Conservation (phyloP, 2,329 filamentous ascomycete genomes). For the Purpureocillium takamizusanense region DNA sequence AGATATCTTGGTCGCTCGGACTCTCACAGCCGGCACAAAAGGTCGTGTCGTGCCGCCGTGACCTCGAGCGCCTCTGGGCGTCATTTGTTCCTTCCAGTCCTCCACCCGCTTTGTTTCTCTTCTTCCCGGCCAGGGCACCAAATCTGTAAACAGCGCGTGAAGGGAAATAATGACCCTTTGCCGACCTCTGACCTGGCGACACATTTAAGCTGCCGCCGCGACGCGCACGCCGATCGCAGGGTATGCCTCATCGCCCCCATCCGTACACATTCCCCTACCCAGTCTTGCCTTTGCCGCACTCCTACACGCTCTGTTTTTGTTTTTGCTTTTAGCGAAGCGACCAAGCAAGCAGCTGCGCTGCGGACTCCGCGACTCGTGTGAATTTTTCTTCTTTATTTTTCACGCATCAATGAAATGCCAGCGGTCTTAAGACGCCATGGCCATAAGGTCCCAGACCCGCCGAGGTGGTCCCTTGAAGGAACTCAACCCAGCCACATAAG, state of each 20-base stretch:
- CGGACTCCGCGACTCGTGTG: no score
- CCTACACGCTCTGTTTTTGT: no score
- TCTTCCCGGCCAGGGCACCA: constrained; percentile 16
- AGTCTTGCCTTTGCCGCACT: not conserved
- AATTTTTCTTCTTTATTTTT: no score
- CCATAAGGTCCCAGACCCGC: no score
- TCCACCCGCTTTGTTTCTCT: constrained; percentile 6
- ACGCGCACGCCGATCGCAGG: constrained; percentile 17
- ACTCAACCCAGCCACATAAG: no score
- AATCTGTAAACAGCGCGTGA: constrained; percentile 24
- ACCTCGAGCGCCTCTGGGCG: not conserved
- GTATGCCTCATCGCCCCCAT: constrained; percentile 18
- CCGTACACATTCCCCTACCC: constrained; percentile 14
- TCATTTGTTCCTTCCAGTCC: not conserved
- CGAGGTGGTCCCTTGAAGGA: no score
- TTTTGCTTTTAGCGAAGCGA: no score
- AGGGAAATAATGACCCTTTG: constrained; percentile 10
- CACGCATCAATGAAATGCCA: no score
- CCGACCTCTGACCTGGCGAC: constrained; percentile 10
- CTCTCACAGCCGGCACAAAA: constrained; percentile 8
- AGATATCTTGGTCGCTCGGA: constrained; percentile 11
- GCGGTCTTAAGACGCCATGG: no score
- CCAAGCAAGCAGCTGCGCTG: no score
- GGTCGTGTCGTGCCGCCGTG: constrained; percentile 3
- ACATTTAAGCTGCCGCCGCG: constrained; percentile 13